These are phyloP conservation scores for Cyclotella cryptica DNA, from an alignment of 108 stramenopile species.

Conservation along the genomic window DNA sequence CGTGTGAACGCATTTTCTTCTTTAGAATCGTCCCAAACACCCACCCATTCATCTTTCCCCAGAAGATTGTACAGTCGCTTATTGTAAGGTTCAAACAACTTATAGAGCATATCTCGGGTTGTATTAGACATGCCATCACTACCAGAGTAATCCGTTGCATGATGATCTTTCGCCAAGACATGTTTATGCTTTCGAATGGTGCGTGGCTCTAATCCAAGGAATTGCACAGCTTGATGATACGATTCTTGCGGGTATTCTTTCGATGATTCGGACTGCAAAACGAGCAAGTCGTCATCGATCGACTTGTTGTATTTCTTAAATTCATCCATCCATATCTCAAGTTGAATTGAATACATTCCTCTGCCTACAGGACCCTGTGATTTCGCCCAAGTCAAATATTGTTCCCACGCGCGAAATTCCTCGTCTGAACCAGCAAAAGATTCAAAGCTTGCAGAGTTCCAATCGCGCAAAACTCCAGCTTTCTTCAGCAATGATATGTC, in stretches of 20 bases:
- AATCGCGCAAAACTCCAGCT: constrained; percentile 20
- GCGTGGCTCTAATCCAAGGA: constrained; percentile 20
- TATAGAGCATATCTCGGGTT: constrained; percentile 14
- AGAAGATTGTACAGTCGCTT: constrained; percentile 22
- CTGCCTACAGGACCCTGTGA: constrained; percentile 27
- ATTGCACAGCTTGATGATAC: constrained; percentile 24
- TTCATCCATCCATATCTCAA: constrained; percentile 38
- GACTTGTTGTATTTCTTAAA: constrained; percentile 19
- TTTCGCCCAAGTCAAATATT: neutral
- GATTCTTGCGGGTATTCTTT: constrained; percentile 14
- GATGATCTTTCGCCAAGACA: constrained; percentile 18
- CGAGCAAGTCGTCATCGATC: constrained; percentile 15
- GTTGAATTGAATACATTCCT: constrained; percentile 34
- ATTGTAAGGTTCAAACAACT: constrained; percentile 33
- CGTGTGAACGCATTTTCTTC: neutral
- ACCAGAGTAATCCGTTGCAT: constrained; percentile 23
- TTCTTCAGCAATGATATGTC: constrained; percentile 22
- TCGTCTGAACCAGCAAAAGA: constrained; percentile 12
- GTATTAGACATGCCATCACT: constrained; percentile 21
- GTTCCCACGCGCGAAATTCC: constrained; percentile 28
- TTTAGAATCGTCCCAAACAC: constrained; percentile 25
- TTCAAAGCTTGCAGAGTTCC: constrained; percentile 12
- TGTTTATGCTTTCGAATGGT: neutral
- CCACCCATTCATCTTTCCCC: constrained; percentile 25
- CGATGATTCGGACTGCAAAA: constrained; percentile 24